Conservation (phyloP, 2,329 filamentous ascomycete species). For the Stachybotrys chartarum region DNA sequence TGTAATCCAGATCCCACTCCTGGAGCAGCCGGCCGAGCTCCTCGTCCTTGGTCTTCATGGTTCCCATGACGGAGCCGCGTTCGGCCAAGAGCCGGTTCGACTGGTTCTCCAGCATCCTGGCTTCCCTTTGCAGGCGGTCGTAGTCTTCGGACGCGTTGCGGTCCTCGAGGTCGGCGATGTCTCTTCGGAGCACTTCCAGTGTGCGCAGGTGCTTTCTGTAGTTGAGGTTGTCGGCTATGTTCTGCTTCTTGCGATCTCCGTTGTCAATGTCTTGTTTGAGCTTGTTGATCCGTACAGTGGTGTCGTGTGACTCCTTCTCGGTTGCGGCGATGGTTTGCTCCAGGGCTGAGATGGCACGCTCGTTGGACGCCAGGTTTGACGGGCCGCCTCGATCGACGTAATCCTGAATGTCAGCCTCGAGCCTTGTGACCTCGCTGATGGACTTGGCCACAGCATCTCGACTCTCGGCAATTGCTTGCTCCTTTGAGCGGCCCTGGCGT, state of each 20-base stretch:
- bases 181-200: conserved; percentile 57
- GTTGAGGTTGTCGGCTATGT: conserved; percentile 81
- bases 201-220: conserved; percentile 70
- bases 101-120: conserved; percentile 56
- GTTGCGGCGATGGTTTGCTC: conserved; percentile 58
- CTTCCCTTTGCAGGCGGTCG: conserved; percentile 64
- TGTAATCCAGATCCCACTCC: conserved; percentile 83
- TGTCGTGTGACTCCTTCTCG: conserved; percentile 59
- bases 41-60: conserved; percentile 77
- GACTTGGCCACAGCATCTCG: conserved; percentile 67
- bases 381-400: conserved; percentile 74
- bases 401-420: conserved; percentile 69
- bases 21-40: conserved; percentile 64
- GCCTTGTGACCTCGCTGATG: conserved; percentile 67
- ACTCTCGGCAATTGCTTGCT: conserved; percentile 64
- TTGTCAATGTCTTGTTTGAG: conserved; percentile 72
- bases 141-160: conserved; percentile 81
- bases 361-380: conserved; percentile 60
- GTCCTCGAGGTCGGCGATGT: conserved; percentile 68
- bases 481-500: conserved; percentile 62
- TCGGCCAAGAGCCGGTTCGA: conserved; percentile 66
- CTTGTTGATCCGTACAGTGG: conserved; percentile 67
- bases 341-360: conserved; percentile 60
- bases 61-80: conserved; percentile 66
- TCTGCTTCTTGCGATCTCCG: conserved; percentile 75